phyloP scores from a whole-genome alignment of 2,329 filamentous ascomycete genomes.

The Fusarium coicis region DNA sequence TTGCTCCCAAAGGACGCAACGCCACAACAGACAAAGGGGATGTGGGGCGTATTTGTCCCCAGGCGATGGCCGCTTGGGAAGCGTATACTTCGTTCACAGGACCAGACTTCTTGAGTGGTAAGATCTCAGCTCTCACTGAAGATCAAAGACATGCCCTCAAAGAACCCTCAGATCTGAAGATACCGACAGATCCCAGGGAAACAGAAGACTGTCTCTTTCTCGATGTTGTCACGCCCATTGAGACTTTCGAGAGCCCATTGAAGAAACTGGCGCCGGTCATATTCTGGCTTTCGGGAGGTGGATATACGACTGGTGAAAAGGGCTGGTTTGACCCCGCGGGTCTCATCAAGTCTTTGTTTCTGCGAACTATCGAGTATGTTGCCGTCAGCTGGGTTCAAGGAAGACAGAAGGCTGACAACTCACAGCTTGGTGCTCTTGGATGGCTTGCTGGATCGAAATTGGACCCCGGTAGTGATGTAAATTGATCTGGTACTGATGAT shows the following conservation, averaged over 20 bases:
- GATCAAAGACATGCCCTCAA: neutral
- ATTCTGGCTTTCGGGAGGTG: neutral
- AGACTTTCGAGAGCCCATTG: neutral
- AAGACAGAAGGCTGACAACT: fast-evolving
- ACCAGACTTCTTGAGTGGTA: neutral
- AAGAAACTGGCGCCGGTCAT: neutral
- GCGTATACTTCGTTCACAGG: neutral
- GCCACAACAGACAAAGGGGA: neutral
- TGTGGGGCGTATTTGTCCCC: neutral
- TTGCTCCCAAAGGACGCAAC: neutral
- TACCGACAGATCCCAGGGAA: neutral
- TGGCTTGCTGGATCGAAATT: neutral
- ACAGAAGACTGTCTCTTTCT: neutral
- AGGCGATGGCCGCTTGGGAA: neutral
- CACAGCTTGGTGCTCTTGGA: neutral
- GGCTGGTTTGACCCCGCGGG: neutral
- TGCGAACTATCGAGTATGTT: neutral
- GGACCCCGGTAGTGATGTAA: neutral
- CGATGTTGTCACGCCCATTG: neutral
- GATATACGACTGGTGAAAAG: neutral
- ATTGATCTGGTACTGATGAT: fast-evolving
- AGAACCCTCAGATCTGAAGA: neutral
- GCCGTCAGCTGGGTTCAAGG: fast-evolving
- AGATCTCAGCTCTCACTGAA: neutral
- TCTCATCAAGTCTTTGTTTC: neutral